Conservation (phyloP, 257 asterid species). For the Gardenia jasminoides region DNA sequence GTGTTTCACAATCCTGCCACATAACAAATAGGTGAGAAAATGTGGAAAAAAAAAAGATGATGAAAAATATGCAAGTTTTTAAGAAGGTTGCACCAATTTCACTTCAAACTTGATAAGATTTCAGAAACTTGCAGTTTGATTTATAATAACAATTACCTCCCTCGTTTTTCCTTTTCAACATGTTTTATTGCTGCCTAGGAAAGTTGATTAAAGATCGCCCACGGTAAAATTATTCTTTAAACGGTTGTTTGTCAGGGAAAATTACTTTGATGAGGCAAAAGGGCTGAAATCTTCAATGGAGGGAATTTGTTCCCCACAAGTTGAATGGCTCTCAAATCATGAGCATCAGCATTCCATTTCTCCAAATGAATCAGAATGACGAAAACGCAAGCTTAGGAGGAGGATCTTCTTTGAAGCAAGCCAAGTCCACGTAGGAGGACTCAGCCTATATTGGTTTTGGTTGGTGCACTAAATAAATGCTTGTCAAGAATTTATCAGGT, state of each 20-base stretch:
- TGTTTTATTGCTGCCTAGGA: background rate
- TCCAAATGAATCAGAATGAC: background rate
- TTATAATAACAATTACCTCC: too few relatives aligned
- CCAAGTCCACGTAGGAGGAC: background rate
- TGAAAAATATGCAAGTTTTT: too few relatives aligned
- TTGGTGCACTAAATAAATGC: constrained; percentile 5
- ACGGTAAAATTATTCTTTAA: background rate
- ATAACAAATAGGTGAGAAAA: too few relatives aligned
- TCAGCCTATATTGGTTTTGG: background rate
- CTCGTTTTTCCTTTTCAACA: too few relatives aligned
- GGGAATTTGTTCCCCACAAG: background rate
- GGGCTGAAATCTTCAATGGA: too few relatives aligned
- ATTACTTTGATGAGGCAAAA: background rate
- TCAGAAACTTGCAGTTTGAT: too few relatives aligned
- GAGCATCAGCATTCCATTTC: background rate
- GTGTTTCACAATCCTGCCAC: too few relatives aligned
- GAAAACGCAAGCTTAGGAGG: background rate
- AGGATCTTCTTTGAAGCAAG: background rate
- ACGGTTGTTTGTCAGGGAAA: background rate
- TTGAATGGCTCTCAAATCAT: background rate
- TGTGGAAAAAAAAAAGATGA: too few relatives aligned
- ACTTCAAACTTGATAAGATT: too few relatives aligned
- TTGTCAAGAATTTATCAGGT: constrained; percentile 8
- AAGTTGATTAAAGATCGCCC: background rate
- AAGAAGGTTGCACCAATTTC: too few relatives aligned